Percentiles rank a stretch among this genome's conserved stretches.
Conservation (phyloP, 73 alveolate genomes). For the Paramecium octaurelia region DNA sequence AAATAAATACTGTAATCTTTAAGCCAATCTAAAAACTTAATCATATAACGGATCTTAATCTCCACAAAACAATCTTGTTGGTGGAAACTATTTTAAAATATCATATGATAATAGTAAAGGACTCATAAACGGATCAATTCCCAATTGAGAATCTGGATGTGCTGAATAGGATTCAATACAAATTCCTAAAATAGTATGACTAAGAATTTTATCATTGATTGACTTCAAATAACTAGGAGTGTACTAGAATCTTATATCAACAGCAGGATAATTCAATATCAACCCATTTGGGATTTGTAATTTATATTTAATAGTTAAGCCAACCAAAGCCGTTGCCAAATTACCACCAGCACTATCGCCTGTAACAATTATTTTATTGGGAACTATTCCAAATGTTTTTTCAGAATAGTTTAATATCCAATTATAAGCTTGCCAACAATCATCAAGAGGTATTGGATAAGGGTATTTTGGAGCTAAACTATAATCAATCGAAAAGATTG, state of each 20-base stretch:
- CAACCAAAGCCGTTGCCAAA: constrained; percentile 73
- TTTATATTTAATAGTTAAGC: constrained; percentile 75
- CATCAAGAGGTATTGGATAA: constrained; percentile 88
- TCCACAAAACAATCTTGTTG: constrained; percentile 75
- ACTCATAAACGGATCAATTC: constrained; percentile 75
- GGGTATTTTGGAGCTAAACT: constrained; percentile 77
- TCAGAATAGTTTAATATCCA: constrained; percentile 74
- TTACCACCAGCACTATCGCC: constrained; percentile 67
- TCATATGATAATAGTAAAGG: constrained; percentile 72
- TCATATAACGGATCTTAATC: constrained; percentile 79
- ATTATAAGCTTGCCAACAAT: constrained; percentile 83
- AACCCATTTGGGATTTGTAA: constrained; percentile 90
- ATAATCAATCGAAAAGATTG: constrained; percentile 84
- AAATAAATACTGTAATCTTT: constrained; percentile 5
- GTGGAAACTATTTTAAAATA: constrained; percentile 73
- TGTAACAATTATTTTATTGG: constrained; percentile 76
- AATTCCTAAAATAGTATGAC: constrained; percentile 81
- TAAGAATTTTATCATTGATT: constrained; percentile 88
- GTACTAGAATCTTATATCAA: constrained; percentile 74
- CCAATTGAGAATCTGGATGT: constrained; percentile 63
- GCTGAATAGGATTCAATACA: constrained; percentile 81
- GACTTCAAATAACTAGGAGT: constrained; percentile 83
- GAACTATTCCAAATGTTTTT: constrained; percentile 69
- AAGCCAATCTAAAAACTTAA: constrained; percentile 59
- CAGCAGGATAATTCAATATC: constrained; percentile 92